Evolutionary conservation across 768 basidiomycete species (phyloP).

Genomic region (Lepiota brunneoincarnata): DNA sequence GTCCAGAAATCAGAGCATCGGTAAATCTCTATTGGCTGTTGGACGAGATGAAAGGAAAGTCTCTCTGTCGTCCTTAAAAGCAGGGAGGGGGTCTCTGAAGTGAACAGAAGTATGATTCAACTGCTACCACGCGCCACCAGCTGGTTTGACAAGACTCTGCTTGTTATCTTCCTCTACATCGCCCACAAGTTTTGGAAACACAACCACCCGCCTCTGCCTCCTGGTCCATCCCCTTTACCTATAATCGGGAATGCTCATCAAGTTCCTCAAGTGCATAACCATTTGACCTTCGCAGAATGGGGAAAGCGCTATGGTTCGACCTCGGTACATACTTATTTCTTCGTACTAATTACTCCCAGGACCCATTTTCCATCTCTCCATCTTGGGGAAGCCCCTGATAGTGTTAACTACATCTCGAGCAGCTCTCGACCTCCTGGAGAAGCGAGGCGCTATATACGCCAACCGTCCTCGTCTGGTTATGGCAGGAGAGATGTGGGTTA

Average conservation of each 20-base stretch:
- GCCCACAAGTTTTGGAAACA: slow-evolving; percentile 1
- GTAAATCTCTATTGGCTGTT: not conserved
- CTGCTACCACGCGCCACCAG: not conserved
- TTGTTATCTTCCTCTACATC: not conserved
- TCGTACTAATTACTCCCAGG: not conserved
- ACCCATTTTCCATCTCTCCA: not conserved
- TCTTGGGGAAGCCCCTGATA: slow-evolving; percentile 5
- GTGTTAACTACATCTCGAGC: slow-evolving; percentile 24
- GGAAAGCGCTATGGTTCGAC: slow-evolving; percentile 7
- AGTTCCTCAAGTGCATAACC: not conserved
- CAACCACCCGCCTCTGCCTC: not conserved
- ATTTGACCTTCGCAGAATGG: slow-evolving; percentile 2
- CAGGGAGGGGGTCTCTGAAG: not conserved
- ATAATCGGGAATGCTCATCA: slow-evolving; percentile 9
- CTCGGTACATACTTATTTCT: not conserved
- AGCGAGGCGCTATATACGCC: slow-evolving; percentile 27
- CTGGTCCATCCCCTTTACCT: slow-evolving; percentile 3
- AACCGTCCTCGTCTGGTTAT: slow-evolving; percentile 29
- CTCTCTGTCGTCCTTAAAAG: not conserved
- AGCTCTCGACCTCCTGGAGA: slow-evolving; percentile 29
- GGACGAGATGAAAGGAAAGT: not conserved
- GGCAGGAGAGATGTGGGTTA: slow-evolving; percentile 24
- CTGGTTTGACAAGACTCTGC: not conserved
- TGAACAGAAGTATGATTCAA: not conserved
- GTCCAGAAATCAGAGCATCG: not conserved